These are phyloP conservation scores for Pestalotiopsis sp. DNA, from an alignment of 2,329 filamentous ascomycete species.

Conservation along the genomic window DNA sequence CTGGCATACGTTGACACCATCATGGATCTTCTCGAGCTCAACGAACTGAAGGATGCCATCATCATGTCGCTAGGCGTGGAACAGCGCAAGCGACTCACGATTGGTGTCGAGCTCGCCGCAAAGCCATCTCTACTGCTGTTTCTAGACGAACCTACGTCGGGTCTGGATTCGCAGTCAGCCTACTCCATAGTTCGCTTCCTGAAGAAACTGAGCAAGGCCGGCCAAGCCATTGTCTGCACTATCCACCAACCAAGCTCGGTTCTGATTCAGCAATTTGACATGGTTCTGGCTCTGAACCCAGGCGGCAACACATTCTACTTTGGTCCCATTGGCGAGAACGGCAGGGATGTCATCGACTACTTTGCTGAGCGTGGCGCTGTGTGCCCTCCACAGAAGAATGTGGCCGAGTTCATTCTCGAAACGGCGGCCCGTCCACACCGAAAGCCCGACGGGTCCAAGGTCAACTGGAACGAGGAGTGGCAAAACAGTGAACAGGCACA, in stretches of 20 bases:
- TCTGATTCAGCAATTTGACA: slow-evolving; percentile 60
- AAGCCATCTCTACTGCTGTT: slow-evolving; percentile 66
- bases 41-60: slow-evolving; percentile 64
- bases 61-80: slow-evolving; percentile 65
- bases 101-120: slow-evolving; percentile 58
- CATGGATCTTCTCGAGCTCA: slow-evolving; percentile 70
- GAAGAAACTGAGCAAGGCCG: slow-evolving; percentile 61
- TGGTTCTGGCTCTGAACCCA: slow-evolving; percentile 54
- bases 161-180: slow-evolving; percentile 59
- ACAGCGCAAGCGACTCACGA: slow-evolving; percentile 59
- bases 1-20: slow-evolving; percentile 70
- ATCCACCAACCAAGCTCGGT: slow-evolving; percentile 59
- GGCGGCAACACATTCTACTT: slow-evolving; percentile 59
- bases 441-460: slow-evolving; percentile 38
- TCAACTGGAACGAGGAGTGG: slow-evolving; percentile 68
- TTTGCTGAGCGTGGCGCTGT: slow-evolving; percentile 50
- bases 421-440: slow-evolving; percentile 56
- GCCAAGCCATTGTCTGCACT: slow-evolving; percentile 71
- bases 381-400: slow-evolving; percentile 52
- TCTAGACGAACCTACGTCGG: slow-evolving; percentile 64
- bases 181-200: slow-evolving; percentile 66
- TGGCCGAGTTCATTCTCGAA: slow-evolving; percentile 59
- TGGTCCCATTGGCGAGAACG: slow-evolving; percentile 55
- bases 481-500: slow-evolving; percentile 52
- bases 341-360: slow-evolving; percentile 50